These are phyloP conservation scores for Gnetum montanum DNA, from an alignment of 75 land plant species.

Conservation along the genomic window DNA sequence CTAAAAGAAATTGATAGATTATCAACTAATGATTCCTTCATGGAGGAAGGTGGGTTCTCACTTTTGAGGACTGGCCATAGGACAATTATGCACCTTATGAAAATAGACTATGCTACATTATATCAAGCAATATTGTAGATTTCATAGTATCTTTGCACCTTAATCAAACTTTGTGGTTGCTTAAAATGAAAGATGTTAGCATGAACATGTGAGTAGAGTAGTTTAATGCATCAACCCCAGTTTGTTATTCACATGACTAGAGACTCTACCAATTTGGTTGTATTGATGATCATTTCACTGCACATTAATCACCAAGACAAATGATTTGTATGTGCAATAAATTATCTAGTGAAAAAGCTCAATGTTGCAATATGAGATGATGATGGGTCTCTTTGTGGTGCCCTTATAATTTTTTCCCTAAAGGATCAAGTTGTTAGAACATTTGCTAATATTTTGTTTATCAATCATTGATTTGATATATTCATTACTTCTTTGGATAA, in stretches of 20 bases:
- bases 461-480: no score
- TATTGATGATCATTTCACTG: slow-evolving; percentile 54
- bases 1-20: slow-evolving; percentile 33
- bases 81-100: slow-evolving; percentile 82
- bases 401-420: no score
- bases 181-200: slow-evolving; percentile 96
- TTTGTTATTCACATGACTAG: slow-evolving; percentile 48
- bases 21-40: slow-evolving; percentile 29
- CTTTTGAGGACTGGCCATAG: slow-evolving; percentile 92
- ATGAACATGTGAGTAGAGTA: slow-evolving; percentile 93
- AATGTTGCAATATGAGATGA: slow-evolving; percentile 61
- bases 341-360: slow-evolving; percentile 29
- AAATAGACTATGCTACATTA: slow-evolving; percentile 69
- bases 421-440: no score
- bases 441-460: no score
- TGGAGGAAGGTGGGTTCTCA: slow-evolving; percentile 92
- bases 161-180: slow-evolving; percentile 47
- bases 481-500: no score
- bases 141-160: slow-evolving; percentile 38
- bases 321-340: slow-evolving; percentile 85
- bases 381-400: background rate
- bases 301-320: slow-evolving; percentile 86
- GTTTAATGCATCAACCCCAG: slow-evolving; percentile 42
- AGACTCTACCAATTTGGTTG: slow-evolving; percentile 77
- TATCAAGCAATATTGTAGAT: slow-evolving; percentile 57